phyloP scores from a whole-genome alignment of 176 grass and related monocot species.

The Hordeum vulgare region MorexV3_pseudomolecules_assembly NC_058520.1:35169294-35169793 shows the following conservation, averaged over 20 bases:
- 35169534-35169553: slow-evolving; percentile 55
- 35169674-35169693: slow-evolving; percentile 71
- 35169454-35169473: slow-evolving; percentile 61
- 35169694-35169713: slow-evolving; percentile 90
- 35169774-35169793: not conserved
- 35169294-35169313: slow-evolving; percentile 41
- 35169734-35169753: not conserved
- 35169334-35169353: slow-evolving; percentile 30
- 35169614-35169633: slow-evolving; percentile 64
- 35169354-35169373: slow-evolving; percentile 47
- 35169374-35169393: slow-evolving; percentile 19
- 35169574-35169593: slow-evolving; percentile 40
- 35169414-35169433: slow-evolving; percentile 62
- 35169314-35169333: slow-evolving; percentile 42
- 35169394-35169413: slow-evolving; percentile 54
- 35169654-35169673: slow-evolving; percentile 95
- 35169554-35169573: slow-evolving; percentile 48
- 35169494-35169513: slow-evolving; percentile 25
- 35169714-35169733: slow-evolving; percentile 75
- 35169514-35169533: slow-evolving; percentile 22
- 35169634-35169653: slow-evolving; percentile 68
- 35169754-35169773: not conserved
- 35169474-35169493: slow-evolving; percentile 58
- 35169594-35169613: slow-evolving; percentile 52
- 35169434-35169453: slow-evolving; percentile 38